Base-by-base conservation (phyloP, 495 filamentous ascomycete species). In the Podospora pseudopauciseta region DNA sequence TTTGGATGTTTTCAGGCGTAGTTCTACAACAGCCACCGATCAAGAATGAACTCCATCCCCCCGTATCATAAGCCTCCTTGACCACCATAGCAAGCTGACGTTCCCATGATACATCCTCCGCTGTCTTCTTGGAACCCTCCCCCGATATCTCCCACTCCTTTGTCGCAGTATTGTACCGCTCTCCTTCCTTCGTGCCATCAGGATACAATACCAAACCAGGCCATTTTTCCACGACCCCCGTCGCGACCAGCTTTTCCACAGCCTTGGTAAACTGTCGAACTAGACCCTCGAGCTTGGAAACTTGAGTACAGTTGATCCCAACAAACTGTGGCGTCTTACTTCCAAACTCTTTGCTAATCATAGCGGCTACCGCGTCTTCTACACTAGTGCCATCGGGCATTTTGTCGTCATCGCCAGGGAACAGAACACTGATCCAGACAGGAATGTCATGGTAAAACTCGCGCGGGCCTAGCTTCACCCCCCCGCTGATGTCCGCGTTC, bases 261-360 rank as follows among this genome's bases (percentile, higher is more conserved):
- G 77, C 79, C 18, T 67, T 72, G 64, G 84, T 83, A 69, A 86
- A 86, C 57, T 74, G 70, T 6, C 69, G 64, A 26, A 90, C 75
- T 39, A 90, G 71, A 2, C 71, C 67, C 3, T 75, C 69, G 3
- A 90, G 78, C 64, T 87, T 86, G 26, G 76, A 73, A 65, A 89
- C 75, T 69, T 84, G 86, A 3, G 88, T 90, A 74, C 89, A 91
- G 73, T 91, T 91, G 66, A 90, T 82, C 0, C 88, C 88, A 59
- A 91, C 82, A 0, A 85, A 88, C 85, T 85, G 88, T 0, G 88
- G 88, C 4, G 74, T 64, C 16, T 61, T 32, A 9, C 60, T 49
- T 0, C 72, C 68, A 59, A 69, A 60, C 15, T 74, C 67, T 6
- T 71, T 74, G 28, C 73, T 77, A 5, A 86, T 74, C 68, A 86